A percentile compares a stretch with the other conserved stretches of the same genome.
Evolutionary conservation across 352 stramenopile genomes (phyloP).

Genomic region (Phytophthora megakarya): DNA sequence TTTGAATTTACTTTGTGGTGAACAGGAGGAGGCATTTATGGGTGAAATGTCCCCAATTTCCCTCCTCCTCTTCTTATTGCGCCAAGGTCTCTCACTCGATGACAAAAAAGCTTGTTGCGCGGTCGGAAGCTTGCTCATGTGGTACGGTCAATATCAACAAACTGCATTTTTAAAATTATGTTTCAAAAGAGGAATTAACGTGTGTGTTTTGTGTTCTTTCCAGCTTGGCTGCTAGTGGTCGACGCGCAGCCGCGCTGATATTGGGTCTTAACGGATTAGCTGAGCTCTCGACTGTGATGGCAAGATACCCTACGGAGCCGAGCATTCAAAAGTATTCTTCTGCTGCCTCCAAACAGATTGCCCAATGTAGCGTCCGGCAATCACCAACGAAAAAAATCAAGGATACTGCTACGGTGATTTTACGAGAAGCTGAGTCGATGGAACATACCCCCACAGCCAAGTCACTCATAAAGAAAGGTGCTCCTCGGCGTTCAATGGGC

Average conservation of each 20-base stretch:
- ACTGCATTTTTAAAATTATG: neutral
- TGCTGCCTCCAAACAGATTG: constrained; percentile 63
- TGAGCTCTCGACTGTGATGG: constrained; percentile 79
- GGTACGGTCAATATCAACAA: constrained; percentile 35
- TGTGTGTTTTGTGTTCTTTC: constrained; percentile 5
- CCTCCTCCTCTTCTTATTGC: constrained; percentile 70
- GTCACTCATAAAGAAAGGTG: constrained; percentile 11
- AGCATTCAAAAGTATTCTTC: constrained; percentile 74
- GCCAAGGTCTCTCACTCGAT: constrained; percentile 72
- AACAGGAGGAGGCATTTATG: constrained; percentile 35
- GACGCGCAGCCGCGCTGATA: constrained; percentile 53
- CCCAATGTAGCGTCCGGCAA: constrained; percentile 52
- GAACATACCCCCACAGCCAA: constrained; percentile 39
- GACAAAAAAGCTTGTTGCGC: constrained; percentile 85
- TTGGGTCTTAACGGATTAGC: constrained; percentile 61
- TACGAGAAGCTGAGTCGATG: constrained; percentile 46
- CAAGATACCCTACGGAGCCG: constrained; percentile 67
- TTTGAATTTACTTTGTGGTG: constrained; percentile 55
- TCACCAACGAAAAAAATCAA: constrained; percentile 43
- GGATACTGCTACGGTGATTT: constrained; percentile 46
- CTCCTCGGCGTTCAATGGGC: constrained; percentile 5
- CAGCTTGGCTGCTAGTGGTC: constrained; percentile 64
- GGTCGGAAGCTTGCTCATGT: constrained; percentile 75
- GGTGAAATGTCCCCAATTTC: constrained; percentile 67
- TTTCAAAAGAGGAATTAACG: neutral